Conservation (phyloP, 768 basidiomycete genomes). For the Hebeloma cylindrosporum region DNA sequence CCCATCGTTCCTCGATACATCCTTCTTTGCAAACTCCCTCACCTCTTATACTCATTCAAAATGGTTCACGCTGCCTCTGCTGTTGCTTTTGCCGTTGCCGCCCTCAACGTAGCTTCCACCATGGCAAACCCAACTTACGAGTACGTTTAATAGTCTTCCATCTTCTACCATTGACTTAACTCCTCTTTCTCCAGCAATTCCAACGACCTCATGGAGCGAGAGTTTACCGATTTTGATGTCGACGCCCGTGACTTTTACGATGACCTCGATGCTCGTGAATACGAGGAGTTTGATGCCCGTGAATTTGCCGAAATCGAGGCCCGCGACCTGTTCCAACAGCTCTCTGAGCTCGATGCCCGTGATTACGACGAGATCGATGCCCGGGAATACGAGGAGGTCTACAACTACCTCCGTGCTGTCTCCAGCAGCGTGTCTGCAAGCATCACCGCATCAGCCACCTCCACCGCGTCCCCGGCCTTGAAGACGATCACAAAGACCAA, state of each 20-base stretch:
- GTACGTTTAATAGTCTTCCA: constrained; percentile 18
- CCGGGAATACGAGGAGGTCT: constrained; percentile 25
- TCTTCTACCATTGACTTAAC: not conserved
- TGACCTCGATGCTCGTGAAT: constrained; percentile 12
- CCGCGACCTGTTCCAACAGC: constrained; percentile 21
- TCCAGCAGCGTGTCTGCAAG: constrained; percentile 5
- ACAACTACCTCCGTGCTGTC: constrained; percentile 19
- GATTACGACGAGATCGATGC: constrained; percentile 24
- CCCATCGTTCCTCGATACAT: constrained; percentile 12
- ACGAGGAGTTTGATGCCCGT: constrained; percentile 21
- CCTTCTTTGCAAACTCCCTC: constrained; percentile 9
- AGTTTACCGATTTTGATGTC: no score
- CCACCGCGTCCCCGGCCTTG: constrained; percentile 4
- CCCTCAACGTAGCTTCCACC: constrained; percentile 29
- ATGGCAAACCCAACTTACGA: constrained; percentile 27
- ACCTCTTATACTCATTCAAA: constrained; percentile 15
- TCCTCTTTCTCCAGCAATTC: constrained; percentile 11
- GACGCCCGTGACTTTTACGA: no score
- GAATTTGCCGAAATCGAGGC: constrained; percentile 24
- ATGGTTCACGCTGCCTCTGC: constrained; percentile 35
- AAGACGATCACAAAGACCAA: constrained; percentile 19
- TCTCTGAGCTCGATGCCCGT: constrained; percentile 22
- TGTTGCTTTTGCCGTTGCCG: constrained; percentile 32
- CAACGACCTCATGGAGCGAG: constrained; percentile 21
- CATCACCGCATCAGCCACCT: constrained; percentile 11